Base-by-base conservation (phyloP, 768 basidiomycete genomes). In the Strobilomyces echinocephalus region DNA sequence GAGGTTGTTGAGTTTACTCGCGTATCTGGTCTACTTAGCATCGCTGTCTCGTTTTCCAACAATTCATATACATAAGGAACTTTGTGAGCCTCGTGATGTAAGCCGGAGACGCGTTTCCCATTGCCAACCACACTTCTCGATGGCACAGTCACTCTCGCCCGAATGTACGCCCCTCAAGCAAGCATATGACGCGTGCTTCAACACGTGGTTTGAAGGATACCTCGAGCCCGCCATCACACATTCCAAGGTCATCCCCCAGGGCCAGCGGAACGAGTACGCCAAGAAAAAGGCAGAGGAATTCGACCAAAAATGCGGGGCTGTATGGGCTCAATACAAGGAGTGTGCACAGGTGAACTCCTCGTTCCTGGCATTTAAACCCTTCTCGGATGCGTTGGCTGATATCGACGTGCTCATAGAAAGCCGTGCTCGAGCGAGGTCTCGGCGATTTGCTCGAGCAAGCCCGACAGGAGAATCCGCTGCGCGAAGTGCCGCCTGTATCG, bases 131-230 rank as follows among this genome's bases (percentile, higher is more conserved):
- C 9, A 5, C 21, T 30, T 11, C 24, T 4, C 24, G 2, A 52
- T 92, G 90, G 84, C 91, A 0, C 78, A 84, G 56, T 94, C 91
- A 53, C 80, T 97, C 21, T 82, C 88, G 1, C 74, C 82, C 9
- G 80, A 84, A 74, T 98, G 95, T 72, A 97, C 95, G 6, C 86
- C 89, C 0, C 78, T 95, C 53, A 97, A 98, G 70, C 82, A 83
- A 49, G 73, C 82, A 51, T 98, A 97, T 67, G 95, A 98, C 70
- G 76, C 88, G 0, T 98, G 95, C 76, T 98, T 98, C 75, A 97
- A 97, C 63, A 82, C 88, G 8, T 97, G 95, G 95, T 94, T 99
- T 61, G 94, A 97, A 69, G 92, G 91, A 11, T 99, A 97, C 69
- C 83, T 97, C 21, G 88, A 93, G 64, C 93, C 93, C 9, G 84